phyloP scores from a whole-genome alignment of 768 basidiomycete species.

The Pilatotrama ljubarskyi region DNA sequence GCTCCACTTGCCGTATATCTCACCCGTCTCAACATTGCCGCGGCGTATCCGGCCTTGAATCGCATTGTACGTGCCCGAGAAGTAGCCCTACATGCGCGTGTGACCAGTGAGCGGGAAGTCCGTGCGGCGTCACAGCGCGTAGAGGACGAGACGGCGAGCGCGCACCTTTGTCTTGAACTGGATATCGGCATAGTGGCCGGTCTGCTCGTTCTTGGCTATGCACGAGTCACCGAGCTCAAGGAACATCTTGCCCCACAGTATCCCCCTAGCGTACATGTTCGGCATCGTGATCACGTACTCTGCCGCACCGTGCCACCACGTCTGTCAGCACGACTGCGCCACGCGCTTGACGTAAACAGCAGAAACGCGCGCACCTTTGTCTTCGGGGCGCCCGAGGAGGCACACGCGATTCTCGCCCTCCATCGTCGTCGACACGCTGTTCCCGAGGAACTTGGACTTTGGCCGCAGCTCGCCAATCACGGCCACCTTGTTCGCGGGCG shows the following conservation, averaged over 20 bases:
- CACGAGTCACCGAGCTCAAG: conserved; percentile 93
- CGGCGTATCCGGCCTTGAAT: conserved; percentile 78
- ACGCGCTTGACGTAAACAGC: too few species aligned
- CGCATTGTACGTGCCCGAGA: conserved; percentile 94
- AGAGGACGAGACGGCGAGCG: too few species aligned
- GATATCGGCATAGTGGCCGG: conserved; percentile 73
- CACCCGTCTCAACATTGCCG: conserved; percentile 68
- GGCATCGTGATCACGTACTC: conserved; percentile 95
- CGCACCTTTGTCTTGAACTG: conserved; percentile 96
- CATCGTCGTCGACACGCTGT: conserved; percentile 95
- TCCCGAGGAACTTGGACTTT: conserved; percentile 95
- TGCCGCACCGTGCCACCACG: conserved; percentile 29
- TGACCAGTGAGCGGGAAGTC: background rate
- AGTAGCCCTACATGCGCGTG: conserved; percentile 70
- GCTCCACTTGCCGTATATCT: conserved; percentile 90
- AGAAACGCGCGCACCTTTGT: conserved; percentile 68
- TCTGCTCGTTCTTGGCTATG: conserved; percentile 78
- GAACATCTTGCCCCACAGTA: conserved; percentile 92
- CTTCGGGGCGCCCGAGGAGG: conserved; percentile 79
- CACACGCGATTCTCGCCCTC: conserved; percentile 92
- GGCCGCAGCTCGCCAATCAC: conserved; percentile 94
- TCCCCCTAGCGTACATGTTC: conserved; percentile 93
- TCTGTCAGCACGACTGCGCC: background rate
- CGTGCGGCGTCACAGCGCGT: background rate
- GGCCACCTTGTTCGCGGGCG: conserved; percentile 82